Percentiles rank a stretch among this genome's conserved stretches.
Evolutionary conservation across 768 basidiomycete species (phyloP).

Genomic region (Phylloporus rhodoxanthus): DNA sequence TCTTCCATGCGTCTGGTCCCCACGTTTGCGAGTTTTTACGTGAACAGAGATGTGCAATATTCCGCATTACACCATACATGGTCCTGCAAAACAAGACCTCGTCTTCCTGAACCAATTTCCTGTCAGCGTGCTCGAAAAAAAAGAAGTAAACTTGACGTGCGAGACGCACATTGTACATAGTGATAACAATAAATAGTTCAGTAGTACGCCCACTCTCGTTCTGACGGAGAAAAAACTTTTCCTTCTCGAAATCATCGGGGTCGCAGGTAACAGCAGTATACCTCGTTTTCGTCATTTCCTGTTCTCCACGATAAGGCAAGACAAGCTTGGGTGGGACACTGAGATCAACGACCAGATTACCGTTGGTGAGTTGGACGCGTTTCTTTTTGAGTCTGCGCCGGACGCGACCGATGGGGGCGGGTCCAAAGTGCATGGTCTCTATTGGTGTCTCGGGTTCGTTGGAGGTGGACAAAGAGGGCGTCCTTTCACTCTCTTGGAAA

Average conservation of each 20-base stretch:
- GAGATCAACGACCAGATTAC: conserved; percentile 82
- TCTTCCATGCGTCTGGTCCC: conserved; percentile 97
- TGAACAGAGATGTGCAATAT: conserved; percentile 74
- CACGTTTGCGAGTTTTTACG: conserved; percentile 90
- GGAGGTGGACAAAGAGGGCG: conserved; percentile 21
- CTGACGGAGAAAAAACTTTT: conserved; percentile 81
- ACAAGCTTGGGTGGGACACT: conserved; percentile 81
- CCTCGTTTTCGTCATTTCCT: conserved; percentile 67
- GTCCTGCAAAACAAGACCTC: conserved; percentile 90
- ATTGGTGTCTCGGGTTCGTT: conserved; percentile 47
- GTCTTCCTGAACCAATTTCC: conserved; percentile 51
- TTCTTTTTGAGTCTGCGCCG: conserved; percentile 74
- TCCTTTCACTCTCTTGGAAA: conserved; percentile 20
- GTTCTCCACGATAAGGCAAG: conserved; percentile 61
- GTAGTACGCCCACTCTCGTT: conserved; percentile 74
- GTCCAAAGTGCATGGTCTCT: conserved; percentile 81
- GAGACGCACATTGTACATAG: conserved; percentile 85
- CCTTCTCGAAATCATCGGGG: conserved; percentile 84
- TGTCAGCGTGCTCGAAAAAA: conserved; percentile 11
- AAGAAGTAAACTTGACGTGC: neutral
- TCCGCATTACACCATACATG: conserved; percentile 90
- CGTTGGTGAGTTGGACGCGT: conserved; percentile 77
- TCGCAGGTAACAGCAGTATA: conserved; percentile 92
- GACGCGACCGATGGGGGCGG: conserved; percentile 76
- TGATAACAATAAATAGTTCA: conserved; percentile 90